Base-by-base conservation (phyloP, 2,329 filamentous ascomycete genomes). In the Aureobasidium sp. region DNA sequence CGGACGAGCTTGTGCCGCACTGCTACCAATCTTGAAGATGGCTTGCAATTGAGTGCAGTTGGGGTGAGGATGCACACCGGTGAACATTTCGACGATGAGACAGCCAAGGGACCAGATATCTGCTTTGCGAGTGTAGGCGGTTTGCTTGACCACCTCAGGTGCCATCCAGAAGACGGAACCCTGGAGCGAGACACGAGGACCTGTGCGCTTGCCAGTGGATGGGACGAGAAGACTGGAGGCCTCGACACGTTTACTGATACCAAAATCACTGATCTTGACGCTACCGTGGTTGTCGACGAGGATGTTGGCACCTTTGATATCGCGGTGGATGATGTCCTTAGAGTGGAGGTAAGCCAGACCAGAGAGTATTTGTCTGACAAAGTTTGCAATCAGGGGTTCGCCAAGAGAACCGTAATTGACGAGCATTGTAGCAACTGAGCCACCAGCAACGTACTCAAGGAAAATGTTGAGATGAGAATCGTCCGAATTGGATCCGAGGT, bases 141-240 rank as follows among this genome's bases (percentile, higher is more conserved):
- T 97, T 77, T 97, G 94, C 71, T 94, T 94, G 65, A 99, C 94
- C 23, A 99, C 94, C 78, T 99, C 94, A 9, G 94, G 94, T 0
- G 94, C 94, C 94, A 99, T 99, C 94, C 94, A 99, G 78, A 97
- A 99, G 58, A 99, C 94, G 29, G 91, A 97, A 15, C 94, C 94
- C 75, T 99, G 94, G 3, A 99, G 84, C 1, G 93, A 97, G 12
- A 86, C 71, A 80, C 87, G 68, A 81, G 87, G 71, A 75, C 86
- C 82, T 7, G 80, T 80, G 67, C 84, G 79, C 48, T 80, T 74
- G 66, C 80, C 76, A 2, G 37, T 53, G 20, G 64, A 44, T 41
- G 62, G 61, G 13, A 68, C 66, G 27, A 56, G 53, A 15, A 56
- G 41, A 36, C 36, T 50, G 64, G 92, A 94, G 62, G 90, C 88